Evolutionary conservation across 176 grass and related monocot species (phyloP).

Genomic region (Cenchrus purpureus): DNA sequence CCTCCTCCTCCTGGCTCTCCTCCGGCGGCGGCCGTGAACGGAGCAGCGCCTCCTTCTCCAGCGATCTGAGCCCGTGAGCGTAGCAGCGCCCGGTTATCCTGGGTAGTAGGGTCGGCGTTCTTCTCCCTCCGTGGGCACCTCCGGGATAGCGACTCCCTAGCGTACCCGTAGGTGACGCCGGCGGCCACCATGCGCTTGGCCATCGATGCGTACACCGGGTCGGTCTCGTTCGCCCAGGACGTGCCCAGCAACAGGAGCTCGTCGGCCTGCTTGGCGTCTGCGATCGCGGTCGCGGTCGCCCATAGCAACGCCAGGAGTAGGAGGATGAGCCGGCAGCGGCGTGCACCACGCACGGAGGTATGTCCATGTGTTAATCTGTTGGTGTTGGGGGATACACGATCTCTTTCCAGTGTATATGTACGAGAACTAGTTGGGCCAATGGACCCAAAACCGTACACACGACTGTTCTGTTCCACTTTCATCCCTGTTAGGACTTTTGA

Average conservation of each 20-base stretch:
- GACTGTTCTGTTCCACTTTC: no score
- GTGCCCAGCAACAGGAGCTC: background rate
- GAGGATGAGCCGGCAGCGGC: no score
- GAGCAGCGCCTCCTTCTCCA: no score
- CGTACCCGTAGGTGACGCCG: background rate
- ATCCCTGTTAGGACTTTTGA: no score
- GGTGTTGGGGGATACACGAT: no score
- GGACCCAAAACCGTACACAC: no score
- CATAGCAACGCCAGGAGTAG: no score
- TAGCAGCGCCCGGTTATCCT: background rate
- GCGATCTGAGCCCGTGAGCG: no score
- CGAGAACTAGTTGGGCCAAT: no score
- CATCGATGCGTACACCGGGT: background rate
- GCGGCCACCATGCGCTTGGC: background rate
- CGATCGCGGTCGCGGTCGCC: background rate
- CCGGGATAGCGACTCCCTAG: background rate
- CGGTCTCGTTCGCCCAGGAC: background rate
- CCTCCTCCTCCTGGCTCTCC: background rate
- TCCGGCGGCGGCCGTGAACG: background rate
- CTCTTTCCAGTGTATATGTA: no score
- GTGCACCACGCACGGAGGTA: no score
- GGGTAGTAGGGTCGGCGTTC: background rate
- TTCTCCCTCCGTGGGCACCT: background rate
- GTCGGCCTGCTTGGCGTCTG: background rate
- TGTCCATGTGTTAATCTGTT: no score